Evolutionary conservation across 106 monocot genomes (phyloP), one percentile per base, ranked within the genome.

Genomic region (Vanilla planifolia): DNA sequence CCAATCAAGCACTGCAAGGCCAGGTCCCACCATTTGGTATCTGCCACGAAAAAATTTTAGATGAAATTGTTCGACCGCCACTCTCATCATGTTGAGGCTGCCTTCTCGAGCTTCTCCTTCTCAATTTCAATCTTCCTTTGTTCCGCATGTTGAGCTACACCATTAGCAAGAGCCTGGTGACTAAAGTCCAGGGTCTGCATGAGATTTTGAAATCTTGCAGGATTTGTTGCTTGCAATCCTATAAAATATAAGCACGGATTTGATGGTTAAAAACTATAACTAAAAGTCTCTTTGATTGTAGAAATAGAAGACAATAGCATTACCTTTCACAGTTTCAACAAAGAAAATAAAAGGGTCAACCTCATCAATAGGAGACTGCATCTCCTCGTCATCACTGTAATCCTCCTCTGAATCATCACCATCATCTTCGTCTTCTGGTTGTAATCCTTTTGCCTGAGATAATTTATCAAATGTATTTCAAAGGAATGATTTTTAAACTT

Each of bases 341-440:
- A 96, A 90, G 68, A 96, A 84, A 41, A 96, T 73, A 65, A 96
- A 96, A 29, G 90, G 86, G 42, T 90, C 90, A 47, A 96, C 84
- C 11, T 81, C 81, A 72, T 87, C 95, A 58, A 90, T 86, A 15
- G 95, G 95, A 48, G 95, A 90, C 51, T 84, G 76, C 41, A 90
- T 29, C 51, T 86, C 90, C 56, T 95, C 94, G 33, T 86, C 85
- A 60, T 90, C 90, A 59, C 81, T 87, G 23, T 80, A 85, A 55
- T 79, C 86, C 45, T 96, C 90, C 14, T 96, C 90, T 1, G 77
- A 71, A 43, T 96, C 90, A 43, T 96, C 90, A 51, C 77, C 77
- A 50, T 86, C 83, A 45, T 92, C 83, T 0, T 86, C 86, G 40
- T 95, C 80, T 62, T 77, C 71, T 27, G 76, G 62, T 29, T 72